Percentiles rank a stretch among this genome's conserved stretches.
These are phyloP conservation scores for Mycosarcoma maydis DNA, from an alignment of 1,284 basidiomycete species.

Conservation along the genomic window DNA sequence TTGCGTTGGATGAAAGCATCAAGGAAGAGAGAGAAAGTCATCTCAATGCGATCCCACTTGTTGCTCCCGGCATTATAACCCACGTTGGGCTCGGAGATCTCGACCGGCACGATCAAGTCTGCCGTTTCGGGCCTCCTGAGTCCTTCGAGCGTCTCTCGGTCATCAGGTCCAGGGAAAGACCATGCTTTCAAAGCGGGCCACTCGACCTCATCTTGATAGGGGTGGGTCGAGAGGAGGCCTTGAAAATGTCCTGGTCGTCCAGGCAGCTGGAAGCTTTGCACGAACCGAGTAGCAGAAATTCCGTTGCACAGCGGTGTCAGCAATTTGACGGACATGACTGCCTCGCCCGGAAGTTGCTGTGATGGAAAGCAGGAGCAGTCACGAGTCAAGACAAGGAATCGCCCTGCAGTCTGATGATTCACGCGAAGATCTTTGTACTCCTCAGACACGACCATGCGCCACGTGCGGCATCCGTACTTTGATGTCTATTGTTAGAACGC, in stretches of 20 bases:
- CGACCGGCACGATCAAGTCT: slow-evolving; percentile 40
- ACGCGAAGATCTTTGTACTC: too few species aligned
- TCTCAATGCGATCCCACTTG: slow-evolving; percentile 46
- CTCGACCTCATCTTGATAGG: slow-evolving; percentile 19
- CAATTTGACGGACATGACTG: slow-evolving; percentile 23
- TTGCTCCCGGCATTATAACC: slow-evolving; percentile 42
- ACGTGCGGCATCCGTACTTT: too few species aligned
- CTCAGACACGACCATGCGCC: too few species aligned
- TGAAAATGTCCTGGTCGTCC: slow-evolving; percentile 30
- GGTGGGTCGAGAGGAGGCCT: slow-evolving; percentile 10
- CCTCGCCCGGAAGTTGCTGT: too few species aligned
- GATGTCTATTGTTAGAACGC: too few species aligned
- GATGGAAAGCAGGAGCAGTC: too few species aligned
- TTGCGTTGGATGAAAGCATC: slow-evolving; percentile 49
- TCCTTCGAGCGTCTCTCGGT: slow-evolving; percentile 36
- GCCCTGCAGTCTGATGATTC: too few species aligned
- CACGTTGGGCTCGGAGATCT: slow-evolving; percentile 32
- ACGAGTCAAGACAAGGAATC: too few species aligned
- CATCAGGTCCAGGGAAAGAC: slow-evolving; percentile 19
- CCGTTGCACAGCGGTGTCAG: slow-evolving; percentile 18
- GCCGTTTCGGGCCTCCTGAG: slow-evolving; percentile 22
- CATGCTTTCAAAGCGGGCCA: slow-evolving; percentile 45
- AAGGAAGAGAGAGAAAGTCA: slow-evolving; percentile 49
- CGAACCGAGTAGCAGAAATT: slow-evolving; percentile 24
- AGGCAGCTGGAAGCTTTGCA: slow-evolving; percentile 19